Percentiles rank a stretch among this genome's conserved stretches.
Conservation (phyloP, 352 stramenopile species). For the Pythium vanterpoolii region DNA sequence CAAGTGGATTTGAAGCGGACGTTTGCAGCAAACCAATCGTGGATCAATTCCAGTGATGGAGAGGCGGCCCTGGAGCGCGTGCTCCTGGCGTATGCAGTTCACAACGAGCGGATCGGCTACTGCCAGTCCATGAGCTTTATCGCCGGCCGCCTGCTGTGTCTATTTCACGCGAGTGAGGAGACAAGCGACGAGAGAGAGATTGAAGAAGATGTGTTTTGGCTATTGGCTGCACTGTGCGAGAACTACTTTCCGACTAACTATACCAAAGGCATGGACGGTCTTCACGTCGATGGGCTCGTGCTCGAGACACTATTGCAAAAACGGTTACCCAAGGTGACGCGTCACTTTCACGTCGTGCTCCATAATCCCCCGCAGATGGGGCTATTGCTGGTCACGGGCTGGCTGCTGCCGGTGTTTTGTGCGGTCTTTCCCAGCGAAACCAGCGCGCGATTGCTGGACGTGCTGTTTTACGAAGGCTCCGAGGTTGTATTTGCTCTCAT, state of each 20-base stretch:
- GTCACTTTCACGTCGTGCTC: slow-evolving; percentile 46
- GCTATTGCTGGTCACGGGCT: slow-evolving; percentile 61
- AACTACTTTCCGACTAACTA: slow-evolving; percentile 61
- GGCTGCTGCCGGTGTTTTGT: slow-evolving; percentile 64
- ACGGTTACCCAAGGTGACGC: slow-evolving; percentile 50
- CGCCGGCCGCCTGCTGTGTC: slow-evolving; percentile 64
- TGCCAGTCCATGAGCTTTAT: slow-evolving; percentile 92
- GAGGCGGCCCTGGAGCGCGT: slow-evolving; percentile 58
- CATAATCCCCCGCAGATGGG: slow-evolving; percentile 52
- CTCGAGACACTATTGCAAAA: slow-evolving; percentile 45
- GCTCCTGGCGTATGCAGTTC: slow-evolving; percentile 72
- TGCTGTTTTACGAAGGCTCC: slow-evolving; percentile 52
- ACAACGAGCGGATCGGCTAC: slow-evolving; percentile 80
- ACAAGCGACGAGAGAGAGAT: slow-evolving; percentile 2
- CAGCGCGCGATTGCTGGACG: slow-evolving; percentile 58
- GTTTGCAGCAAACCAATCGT: slow-evolving; percentile 64
- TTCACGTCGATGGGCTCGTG: slow-evolving; percentile 55
- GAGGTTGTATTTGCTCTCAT: slow-evolving; percentile 52
- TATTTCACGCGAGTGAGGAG: slow-evolving; percentile 28
- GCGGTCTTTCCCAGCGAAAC: slow-evolving; percentile 62
- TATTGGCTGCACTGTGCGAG: slow-evolving; percentile 52
- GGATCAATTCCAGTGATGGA: slow-evolving; percentile 46
- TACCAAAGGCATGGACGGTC: slow-evolving; percentile 54
- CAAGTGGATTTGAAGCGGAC: slow-evolving; percentile 65
- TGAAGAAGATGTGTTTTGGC: slow-evolving; percentile 62